Base-by-base conservation (phyloP, 306 rosid genomes). In the Trifolium dubium region DNA sequence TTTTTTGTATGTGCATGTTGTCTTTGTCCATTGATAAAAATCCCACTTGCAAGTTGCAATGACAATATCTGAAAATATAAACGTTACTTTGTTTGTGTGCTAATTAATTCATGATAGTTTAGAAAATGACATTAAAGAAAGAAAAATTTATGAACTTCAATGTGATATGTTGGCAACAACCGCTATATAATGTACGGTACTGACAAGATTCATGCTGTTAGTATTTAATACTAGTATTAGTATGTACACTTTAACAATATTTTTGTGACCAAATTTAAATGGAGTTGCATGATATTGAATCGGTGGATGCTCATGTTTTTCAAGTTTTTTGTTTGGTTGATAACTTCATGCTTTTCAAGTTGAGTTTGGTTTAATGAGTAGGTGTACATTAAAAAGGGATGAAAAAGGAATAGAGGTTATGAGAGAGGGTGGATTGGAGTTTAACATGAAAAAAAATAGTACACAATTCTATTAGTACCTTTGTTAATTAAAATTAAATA, bases 51-150 rank as follows among this genome's bases (percentile, higher is more conserved):
- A 73, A 23, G 23, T 23, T 23, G 23, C 0, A 63, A 73, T n/a
- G 70, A 44, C 70, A 10, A 23, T 19, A 54, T 62, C 81, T 83
- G 89, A 83, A 67, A 75, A 83, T 75, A 65, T 76, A 90, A 87
- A 83, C 95, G 95, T 87, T 87, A 85, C 71, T 73, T 73, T 85
- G 86, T 77, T 73, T 37, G 12, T 62, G 56, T 35, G 53, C 41
- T 1, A 14, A 54, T 58, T 14, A 34, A n/a, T 72, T 17, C 46
- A 23, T 72, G 54, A 73, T 53, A 60, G 74, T 64, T 4, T 9
- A 72, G 19, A 31, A 62, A 12, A 51, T 32, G 10, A 4, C 76
- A 66, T 46, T 73, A 67, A 32, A 73, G 12, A 46, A 55, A 23
- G 23, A 58, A 53, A 30, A 58, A 17, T 56, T 44, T 80, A 19